Conservation (phyloP, 2,329 filamentous ascomycete species). For the Podosphaera leucotricha region DNA sequence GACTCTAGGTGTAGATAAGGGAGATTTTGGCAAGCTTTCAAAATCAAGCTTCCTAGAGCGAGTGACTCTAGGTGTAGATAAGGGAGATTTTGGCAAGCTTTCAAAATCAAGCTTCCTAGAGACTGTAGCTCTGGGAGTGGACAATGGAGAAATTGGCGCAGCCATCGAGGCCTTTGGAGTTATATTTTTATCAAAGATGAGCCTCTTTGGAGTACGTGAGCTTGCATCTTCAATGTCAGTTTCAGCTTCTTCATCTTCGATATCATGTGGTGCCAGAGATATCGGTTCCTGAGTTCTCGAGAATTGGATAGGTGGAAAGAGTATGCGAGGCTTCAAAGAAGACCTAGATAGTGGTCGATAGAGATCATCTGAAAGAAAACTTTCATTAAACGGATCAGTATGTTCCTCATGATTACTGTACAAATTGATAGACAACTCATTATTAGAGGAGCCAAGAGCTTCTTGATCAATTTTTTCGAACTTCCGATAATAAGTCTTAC, state of each 20-base stretch:
- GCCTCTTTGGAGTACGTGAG: slow-evolving; percentile 12
- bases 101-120: slow-evolving; percentile 22
- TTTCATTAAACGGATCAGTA: slow-evolving; percentile 5
- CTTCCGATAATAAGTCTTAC: slow-evolving; percentile 55
- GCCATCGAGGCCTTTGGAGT: slow-evolving; percentile 33
- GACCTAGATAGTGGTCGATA: slow-evolving; percentile 35
- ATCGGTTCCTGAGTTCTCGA: slow-evolving; percentile 26
- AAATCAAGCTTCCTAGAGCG: too few relatives aligned
- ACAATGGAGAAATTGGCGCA: slow-evolving; percentile 36
- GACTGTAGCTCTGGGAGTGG: slow-evolving; percentile 35
- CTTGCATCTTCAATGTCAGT: slow-evolving; percentile 24
- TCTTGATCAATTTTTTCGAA: slow-evolving; percentile 10
- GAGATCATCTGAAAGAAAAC: slow-evolving; percentile 14
- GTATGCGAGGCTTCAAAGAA: slow-evolving; percentile 45
- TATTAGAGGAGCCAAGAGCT: slow-evolving; percentile 5
- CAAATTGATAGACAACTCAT: slow-evolving; percentile 3
- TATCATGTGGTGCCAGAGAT: slow-evolving; percentile 29
- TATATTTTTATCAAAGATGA: slow-evolving; percentile 16
- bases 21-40: too few relatives aligned
- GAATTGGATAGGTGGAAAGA: slow-evolving; percentile 32
- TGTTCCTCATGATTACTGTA: slow-evolving; percentile 14
- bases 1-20: too few relatives aligned
- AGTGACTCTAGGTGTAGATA: too few relatives aligned
- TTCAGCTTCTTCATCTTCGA: slow-evolving; percentile 29
- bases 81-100: slow-evolving; percentile 16